Percentiles rank a stretch among this genome's conserved stretches.
These are phyloP conservation scores for Aspergillus novoparasiticus DNA, from an alignment of 2,329 filamentous ascomycete genomes.

Conservation along the genomic window DNA sequence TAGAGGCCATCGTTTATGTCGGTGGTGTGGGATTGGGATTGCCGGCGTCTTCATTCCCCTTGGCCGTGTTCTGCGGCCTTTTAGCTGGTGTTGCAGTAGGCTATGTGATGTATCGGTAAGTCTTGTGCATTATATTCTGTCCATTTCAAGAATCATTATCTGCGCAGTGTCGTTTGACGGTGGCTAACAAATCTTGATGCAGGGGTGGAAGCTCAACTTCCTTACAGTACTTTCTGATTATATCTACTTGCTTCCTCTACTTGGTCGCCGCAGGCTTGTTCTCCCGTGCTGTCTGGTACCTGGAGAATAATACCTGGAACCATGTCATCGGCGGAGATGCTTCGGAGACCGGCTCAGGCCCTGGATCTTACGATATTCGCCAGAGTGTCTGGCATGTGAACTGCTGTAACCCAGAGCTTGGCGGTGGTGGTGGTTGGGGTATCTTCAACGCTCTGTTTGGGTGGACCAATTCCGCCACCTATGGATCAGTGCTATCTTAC, in stretches of 20 bases:
- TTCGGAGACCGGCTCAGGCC: constrained; percentile 64
- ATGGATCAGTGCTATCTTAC: constrained; percentile 83
- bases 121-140: constrained; percentile 1
- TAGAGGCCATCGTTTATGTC: constrained; percentile 22
- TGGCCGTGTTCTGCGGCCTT: constrained; percentile 69
- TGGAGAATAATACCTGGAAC: constrained; percentile 71
- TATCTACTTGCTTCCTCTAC: constrained; percentile 79
- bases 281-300: constrained; percentile 72
- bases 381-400: constrained; percentile 83
- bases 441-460: constrained; percentile 85
- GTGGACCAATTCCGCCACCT: constrained; percentile 86
- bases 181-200: not conserved
- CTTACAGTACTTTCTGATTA: constrained; percentile 74
- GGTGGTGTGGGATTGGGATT: constrained; percentile 51
- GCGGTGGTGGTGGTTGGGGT: constrained; percentile 79
- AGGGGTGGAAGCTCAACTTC: constrained; percentile 63
- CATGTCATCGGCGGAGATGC: constrained; percentile 59
- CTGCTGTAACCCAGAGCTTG: constrained; percentile 74
- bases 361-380: constrained; percentile 78
- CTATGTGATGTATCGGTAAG: constrained; percentile 75
- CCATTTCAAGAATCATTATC: no score
- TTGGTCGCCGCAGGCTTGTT: constrained; percentile 81
- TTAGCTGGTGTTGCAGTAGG: constrained; percentile 67
- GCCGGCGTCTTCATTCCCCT: constrained; percentile 46
- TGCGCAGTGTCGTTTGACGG: no score